Percentiles rank a stretch among this genome's conserved stretches.
These are phyloP conservation scores for Magnaporthiopsis incrustans DNA, from an alignment of 2,329 filamentous ascomycete species.

Conservation along the genomic window DNA sequence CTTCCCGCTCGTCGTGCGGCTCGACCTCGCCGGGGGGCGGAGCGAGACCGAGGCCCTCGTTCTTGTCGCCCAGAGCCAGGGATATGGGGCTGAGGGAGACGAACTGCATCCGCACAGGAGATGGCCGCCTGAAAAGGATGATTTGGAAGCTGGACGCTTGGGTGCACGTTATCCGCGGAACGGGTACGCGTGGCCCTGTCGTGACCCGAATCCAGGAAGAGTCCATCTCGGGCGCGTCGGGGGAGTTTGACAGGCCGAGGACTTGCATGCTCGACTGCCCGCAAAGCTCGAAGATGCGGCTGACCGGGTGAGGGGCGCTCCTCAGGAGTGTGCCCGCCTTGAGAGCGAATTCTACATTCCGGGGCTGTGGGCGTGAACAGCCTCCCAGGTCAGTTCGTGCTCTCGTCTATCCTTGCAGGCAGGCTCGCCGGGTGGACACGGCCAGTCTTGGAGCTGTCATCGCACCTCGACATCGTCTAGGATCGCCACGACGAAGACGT, in stretches of 20 bases:
- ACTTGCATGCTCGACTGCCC: slow-evolving; percentile 78
- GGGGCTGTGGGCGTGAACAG: slow-evolving; percentile 39
- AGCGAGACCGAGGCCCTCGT: slow-evolving; percentile 17
- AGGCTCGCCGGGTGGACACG: not conserved
- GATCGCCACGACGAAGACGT: slow-evolving; percentile 84
- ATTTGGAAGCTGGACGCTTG: slow-evolving; percentile 72
- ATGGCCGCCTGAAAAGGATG: slow-evolving; percentile 79
- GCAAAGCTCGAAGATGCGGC: slow-evolving; percentile 76
- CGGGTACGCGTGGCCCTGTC: slow-evolving; percentile 38
- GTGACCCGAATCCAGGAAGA: slow-evolving; percentile 61
- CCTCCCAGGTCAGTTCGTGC: slow-evolving; percentile 19
- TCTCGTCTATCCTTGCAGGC: not conserved
- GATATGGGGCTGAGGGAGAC: slow-evolving; percentile 86
- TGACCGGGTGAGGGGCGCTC: slow-evolving; percentile 70
- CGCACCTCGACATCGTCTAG: slow-evolving; percentile 81
- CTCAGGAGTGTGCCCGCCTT: slow-evolving; percentile 76
- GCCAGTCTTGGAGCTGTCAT: not conserved
- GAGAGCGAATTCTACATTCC: slow-evolving; percentile 81
- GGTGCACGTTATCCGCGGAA: slow-evolving; percentile 69
- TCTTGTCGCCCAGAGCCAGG: slow-evolving; percentile 71
- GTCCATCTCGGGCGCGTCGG: slow-evolving; percentile 47
- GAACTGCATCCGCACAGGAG: slow-evolving; percentile 89
- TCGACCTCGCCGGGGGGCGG: slow-evolving; percentile 46
- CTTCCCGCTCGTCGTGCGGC: slow-evolving; percentile 62
- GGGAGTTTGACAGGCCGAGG: slow-evolving; percentile 70